Evolutionary conservation across 2,329 filamentous ascomycete genomes (phyloP), one percentile per base, ranked within the genome.

Genomic region (Colletotrichum liaoningense): DNA sequence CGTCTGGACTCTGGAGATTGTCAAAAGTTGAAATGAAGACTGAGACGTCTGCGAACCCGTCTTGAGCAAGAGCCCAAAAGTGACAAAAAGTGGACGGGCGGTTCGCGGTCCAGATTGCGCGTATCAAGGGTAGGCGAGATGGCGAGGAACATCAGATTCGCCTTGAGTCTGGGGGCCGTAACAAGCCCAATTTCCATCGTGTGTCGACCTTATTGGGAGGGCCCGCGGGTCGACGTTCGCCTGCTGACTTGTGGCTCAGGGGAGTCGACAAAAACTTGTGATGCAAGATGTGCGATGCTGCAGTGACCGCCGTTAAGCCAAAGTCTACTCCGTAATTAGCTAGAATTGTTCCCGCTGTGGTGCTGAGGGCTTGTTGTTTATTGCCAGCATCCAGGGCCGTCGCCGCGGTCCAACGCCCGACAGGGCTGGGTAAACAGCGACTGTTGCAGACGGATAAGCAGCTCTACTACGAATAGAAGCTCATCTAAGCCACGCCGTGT

Each of bases 101-200:
- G 69, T 54, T 55, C 66, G 38, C 52, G 65, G 59, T 64, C 59
- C 59, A 59, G 69, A 35, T 42, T 69, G 12, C 42, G 24, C 52
- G 60, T 26, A 19, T 55, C n/a, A 35, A n/a, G 14, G 55, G 49
- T 60, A 70, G 70, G 59, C 66, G 70, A 65, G 19, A 69, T 73
- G 60, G 70, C 6, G 56, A 69, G 70, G 54, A 59, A 33, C 70
- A 65, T 55, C 60, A 52, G 55, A 35, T 56, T 55, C 26, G 35
- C 46, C 28, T 28, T 60, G 8, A 69, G 46, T 19, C 55, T 52
- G 55, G 49, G 60, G 60, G 54, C 8, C 68, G 66, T 42, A 62
- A 62, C 67, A 65, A 62, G 60, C 56, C 22, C 60, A 65, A 62
- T 70, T 38, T 70, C 67, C 60, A 70, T 54, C 8, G 9, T 67